A percentile compares a stretch with the other conserved stretches of the same genome.
phyloP scores from a whole-genome alignment of 1,139 yeast species.

The Diutina ranongensis region DNA sequence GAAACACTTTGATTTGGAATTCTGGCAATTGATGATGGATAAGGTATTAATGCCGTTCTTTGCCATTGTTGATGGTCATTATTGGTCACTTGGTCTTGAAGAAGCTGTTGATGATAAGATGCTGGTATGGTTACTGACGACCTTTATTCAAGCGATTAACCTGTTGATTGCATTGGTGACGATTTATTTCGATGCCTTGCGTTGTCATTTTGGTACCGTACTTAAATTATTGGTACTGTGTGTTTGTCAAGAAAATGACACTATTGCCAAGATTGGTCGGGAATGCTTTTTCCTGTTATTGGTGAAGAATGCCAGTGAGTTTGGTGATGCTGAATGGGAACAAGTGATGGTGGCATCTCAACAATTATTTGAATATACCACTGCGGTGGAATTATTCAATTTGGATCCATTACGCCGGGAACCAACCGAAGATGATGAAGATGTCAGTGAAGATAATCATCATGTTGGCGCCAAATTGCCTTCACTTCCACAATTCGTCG shows the following conservation, averaged over 20 bases:
- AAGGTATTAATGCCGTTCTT: conserved; percentile 85
- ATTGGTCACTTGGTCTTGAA: conserved; percentile 61
- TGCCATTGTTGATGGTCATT: conserved; percentile 53
- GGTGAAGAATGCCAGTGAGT: conserved; percentile 59
- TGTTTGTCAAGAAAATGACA: conserved; percentile 93
- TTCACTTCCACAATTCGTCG: conserved; percentile 12
- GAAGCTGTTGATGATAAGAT: conserved; percentile 53
- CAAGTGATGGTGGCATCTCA: conserved; percentile 52
- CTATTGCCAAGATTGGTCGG: conserved; percentile 89
- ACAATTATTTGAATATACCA: conserved; percentile 64
- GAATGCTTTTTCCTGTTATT: conserved; percentile 75
- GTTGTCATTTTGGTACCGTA: conserved; percentile 65
- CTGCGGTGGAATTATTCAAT: conserved; percentile 75
- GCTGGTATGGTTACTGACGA: conserved; percentile 92
- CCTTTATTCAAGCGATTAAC: conserved; percentile 88
- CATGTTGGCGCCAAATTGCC: conserved; percentile 7
- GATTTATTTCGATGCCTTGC: conserved; percentile 66
- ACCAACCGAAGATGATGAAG: conserved; percentile 11
- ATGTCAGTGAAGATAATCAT: conserved; percentile 11
- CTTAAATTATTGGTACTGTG: conserved; percentile 72
- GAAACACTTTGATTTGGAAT: conserved; percentile 52
- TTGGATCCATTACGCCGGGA: conserved; percentile 43
- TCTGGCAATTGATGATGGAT: conserved; percentile 77
- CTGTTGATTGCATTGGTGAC: conserved; percentile 77
- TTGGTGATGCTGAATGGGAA: conserved; percentile 63